phyloP scores from a whole-genome alignment of 768 basidiomycete genomes.

The Pleurotus cornucopiae region DNA sequence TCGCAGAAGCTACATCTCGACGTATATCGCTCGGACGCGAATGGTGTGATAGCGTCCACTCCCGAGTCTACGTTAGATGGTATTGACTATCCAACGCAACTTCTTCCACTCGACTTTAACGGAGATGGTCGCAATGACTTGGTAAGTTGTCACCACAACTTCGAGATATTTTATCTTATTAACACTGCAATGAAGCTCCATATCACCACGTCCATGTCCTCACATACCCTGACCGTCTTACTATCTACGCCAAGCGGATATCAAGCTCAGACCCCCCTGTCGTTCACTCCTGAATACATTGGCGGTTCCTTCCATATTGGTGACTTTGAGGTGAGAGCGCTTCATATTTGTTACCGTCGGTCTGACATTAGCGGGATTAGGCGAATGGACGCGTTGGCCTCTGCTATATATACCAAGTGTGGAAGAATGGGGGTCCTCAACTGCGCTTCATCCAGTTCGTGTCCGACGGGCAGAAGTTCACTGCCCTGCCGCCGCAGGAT shows the following conservation, averaged over 20 bases:
- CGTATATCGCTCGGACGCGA: background rate
- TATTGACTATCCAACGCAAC: background rate
- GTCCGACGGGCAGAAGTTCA: conserved; percentile 1
- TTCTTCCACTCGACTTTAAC: conserved; percentile 2
- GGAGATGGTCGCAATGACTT: conserved; percentile 3
- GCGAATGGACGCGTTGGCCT: background rate
- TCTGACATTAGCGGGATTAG: background rate
- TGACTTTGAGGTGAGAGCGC: background rate
- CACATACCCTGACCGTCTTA: background rate
- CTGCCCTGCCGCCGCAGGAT: background rate
- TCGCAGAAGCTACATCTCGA: background rate
- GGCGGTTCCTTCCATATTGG: conserved; percentile 5
- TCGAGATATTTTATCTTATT: background rate
- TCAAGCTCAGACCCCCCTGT: background rate
- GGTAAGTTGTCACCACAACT: background rate
- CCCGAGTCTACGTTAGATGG: background rate
- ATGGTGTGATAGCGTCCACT: background rate
- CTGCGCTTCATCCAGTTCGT: background rate
- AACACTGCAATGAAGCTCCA: background rate
- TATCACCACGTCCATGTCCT: background rate
- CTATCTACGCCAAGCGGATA: conserved; percentile 1
- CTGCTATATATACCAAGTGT: conserved; percentile 1
- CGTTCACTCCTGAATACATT: background rate
- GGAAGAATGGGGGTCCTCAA: background rate
- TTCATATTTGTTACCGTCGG: background rate